These are phyloP conservation scores for Moesziomyces sp. DNA, from an alignment of 1,284 basidiomycete species.

Conservation along the genomic window DNA sequence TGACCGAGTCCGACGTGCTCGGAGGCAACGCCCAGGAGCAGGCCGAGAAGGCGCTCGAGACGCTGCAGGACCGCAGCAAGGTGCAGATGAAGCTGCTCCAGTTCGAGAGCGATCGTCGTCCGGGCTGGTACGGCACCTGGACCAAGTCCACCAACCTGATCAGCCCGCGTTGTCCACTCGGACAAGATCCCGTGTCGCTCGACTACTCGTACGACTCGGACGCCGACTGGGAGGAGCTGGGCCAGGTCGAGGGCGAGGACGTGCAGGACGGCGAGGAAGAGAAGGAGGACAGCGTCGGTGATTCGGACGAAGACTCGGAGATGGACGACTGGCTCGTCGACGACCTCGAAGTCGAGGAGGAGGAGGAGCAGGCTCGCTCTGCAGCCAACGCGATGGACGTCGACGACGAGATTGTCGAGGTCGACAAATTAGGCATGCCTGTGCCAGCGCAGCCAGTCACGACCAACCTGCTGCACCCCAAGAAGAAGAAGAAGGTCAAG, in stretches of 20 bases:
- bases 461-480: slow-evolving; percentile 41
- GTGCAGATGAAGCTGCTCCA: slow-evolving; percentile 64
- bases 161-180: slow-evolving; percentile 56
- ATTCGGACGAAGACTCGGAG: slow-evolving; percentile 62
- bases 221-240: slow-evolving; percentile 65
- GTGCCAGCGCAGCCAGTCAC: slow-evolving; percentile 16
- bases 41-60: slow-evolving; percentile 52
- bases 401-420: slow-evolving; percentile 48
- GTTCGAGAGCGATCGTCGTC: slow-evolving; percentile 62
- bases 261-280: slow-evolving; percentile 55
- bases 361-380: slow-evolving; percentile 26
- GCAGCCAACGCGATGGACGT: slow-evolving; percentile 16
- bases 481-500: slow-evolving; percentile 66
- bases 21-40: slow-evolving; percentile 60
- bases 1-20: slow-evolving; percentile 64
- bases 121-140: slow-evolving; percentile 65
- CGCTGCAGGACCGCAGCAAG: slow-evolving; percentile 54
- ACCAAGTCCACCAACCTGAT: slow-evolving; percentile 63
- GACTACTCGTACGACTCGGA: slow-evolving; percentile 66
- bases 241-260: slow-evolving; percentile 63
- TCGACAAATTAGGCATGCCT: slow-evolving; percentile 39
- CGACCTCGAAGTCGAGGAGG: slow-evolving; percentile 63
- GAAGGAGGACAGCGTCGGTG: slow-evolving; percentile 45
- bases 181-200: slow-evolving; percentile 62
- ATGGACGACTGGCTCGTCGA: slow-evolving; percentile 67